Percentiles rank a stretch among this genome's conserved stretches.
These are phyloP conservation scores for Pichiaceae sp. DNA, from an alignment of 1,139 yeast genomes.

Conservation along the genomic window DNA sequence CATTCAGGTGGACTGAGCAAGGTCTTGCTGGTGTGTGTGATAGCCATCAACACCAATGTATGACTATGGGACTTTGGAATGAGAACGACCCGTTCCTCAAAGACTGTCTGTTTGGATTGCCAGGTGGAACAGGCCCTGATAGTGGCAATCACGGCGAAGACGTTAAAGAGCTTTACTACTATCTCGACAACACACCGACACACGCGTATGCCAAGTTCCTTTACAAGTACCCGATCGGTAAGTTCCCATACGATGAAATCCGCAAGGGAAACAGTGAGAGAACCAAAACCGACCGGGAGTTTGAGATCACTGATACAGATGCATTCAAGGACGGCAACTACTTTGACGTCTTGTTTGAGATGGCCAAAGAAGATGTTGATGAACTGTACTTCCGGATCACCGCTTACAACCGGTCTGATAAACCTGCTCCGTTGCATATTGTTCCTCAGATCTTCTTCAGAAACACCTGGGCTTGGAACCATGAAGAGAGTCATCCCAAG, in stretches of 20 bases:
- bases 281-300: constrained; percentile 58
- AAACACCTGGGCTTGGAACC: constrained; percentile 93
- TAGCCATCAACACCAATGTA: constrained; percentile 69
- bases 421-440: constrained; percentile 81
- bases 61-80: constrained; percentile 86
- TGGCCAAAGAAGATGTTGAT: constrained; percentile 84
- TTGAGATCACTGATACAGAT: constrained; percentile 69
- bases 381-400: constrained; percentile 80
- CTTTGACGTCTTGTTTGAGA: constrained; percentile 85
- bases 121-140: constrained; percentile 82
- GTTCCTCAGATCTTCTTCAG: constrained; percentile 82
- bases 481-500: constrained; percentile 43
- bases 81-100: constrained; percentile 80
- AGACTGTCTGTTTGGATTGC: constrained; percentile 82
- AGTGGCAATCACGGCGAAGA: constrained; percentile 98
- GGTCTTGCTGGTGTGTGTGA: constrained; percentile 92
- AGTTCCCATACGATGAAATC: constrained; percentile 76
- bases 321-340: constrained; percentile 72
- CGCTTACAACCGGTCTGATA: constrained; percentile 78
- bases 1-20: constrained; percentile 95
- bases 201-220: constrained; percentile 90
- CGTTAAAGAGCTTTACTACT: constrained; percentile 79
- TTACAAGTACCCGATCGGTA: constrained; percentile 84
- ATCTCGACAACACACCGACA: constrained; percentile 86
- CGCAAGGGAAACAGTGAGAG: constrained; percentile 63